phyloP scores from a whole-genome alignment of 2,329 filamentous ascomycete genomes.

The Leptodontidium sp. region DNA sequence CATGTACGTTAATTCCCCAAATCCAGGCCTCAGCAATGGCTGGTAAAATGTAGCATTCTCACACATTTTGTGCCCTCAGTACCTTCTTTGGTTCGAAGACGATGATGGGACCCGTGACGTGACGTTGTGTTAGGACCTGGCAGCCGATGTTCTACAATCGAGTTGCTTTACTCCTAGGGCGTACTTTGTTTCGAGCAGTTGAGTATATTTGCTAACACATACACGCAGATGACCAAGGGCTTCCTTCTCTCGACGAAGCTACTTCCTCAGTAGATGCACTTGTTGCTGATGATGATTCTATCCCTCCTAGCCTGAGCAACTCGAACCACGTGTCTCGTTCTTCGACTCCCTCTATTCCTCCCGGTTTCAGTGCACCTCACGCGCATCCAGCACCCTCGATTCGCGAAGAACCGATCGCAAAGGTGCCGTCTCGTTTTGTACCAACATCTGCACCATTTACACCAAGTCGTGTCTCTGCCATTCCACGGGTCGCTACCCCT shows the following conservation, averaged over 20 bases:
- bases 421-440: constrained; percentile 38
- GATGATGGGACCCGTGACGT: constrained; percentile 67
- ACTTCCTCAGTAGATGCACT: constrained; percentile 72
- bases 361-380: constrained; percentile 52
- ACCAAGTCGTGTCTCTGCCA: constrained; percentile 38
- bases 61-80: constrained; percentile 51
- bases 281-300: constrained; percentile 62
- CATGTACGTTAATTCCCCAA: constrained; percentile 70
- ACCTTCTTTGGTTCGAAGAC: constrained; percentile 57
- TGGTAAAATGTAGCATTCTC: constrained; percentile 60
- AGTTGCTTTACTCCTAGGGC: constrained; percentile 46
- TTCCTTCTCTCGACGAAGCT: constrained; percentile 66
- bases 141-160: constrained; percentile 48
- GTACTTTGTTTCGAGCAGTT: constrained; percentile 4
- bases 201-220: constrained; percentile 37
- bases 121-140: constrained; percentile 45
- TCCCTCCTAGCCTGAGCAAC: constrained; percentile 27
- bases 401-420: constrained; percentile 40
- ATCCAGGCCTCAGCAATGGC: constrained; percentile 50
- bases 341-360: constrained; percentile 54
- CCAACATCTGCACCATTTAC: constrained; percentile 45
- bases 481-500: constrained; percentile 42
- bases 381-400: constrained; percentile 48
- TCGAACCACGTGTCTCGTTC: constrained; percentile 42
- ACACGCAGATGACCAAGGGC: constrained; percentile 67